These are phyloP conservation scores for Fusarium sp. DNA, from an alignment of 2,329 filamentous ascomycete genomes.

Conservation along the genomic window DNA sequence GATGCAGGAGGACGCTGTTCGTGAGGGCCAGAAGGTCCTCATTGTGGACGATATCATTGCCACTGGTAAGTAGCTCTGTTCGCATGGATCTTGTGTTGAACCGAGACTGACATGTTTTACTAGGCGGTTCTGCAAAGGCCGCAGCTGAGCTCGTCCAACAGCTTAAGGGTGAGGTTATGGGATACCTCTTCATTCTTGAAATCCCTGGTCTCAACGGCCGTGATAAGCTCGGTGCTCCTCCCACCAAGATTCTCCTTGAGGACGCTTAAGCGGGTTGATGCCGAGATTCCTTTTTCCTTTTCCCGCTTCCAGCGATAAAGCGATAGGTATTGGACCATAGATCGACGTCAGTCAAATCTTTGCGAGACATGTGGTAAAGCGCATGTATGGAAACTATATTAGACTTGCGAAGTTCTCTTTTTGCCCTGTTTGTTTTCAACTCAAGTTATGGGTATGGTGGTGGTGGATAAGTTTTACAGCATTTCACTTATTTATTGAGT, in stretches of 20 bases:
- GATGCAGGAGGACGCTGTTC: slow-evolving; percentile 89
- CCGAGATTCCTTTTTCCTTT: slow-evolving; percentile 30
- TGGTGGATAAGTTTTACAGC: slow-evolving; percentile 20
- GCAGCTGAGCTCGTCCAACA: slow-evolving; percentile 87
- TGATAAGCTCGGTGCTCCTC: slow-evolving; percentile 82
- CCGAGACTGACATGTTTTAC: slow-evolving; percentile 35
- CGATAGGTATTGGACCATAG: slow-evolving; percentile 27
- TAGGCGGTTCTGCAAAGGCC: slow-evolving; percentile 91
- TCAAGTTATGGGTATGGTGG: slow-evolving; percentile 27
- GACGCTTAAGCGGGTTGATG: slow-evolving; percentile 45
- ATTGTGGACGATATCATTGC: slow-evolving; percentile 99
- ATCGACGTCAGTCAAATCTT: slow-evolving; percentile 27
- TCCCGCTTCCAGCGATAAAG: slow-evolving; percentile 27
- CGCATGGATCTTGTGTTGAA: slow-evolving; percentile 5
- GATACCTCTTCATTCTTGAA: slow-evolving; percentile 95
- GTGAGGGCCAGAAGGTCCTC: slow-evolving; percentile 87
- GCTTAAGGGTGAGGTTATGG: slow-evolving; percentile 85
- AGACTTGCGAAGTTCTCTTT: slow-evolving; percentile 33
- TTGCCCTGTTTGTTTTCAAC: slow-evolving; percentile 28
- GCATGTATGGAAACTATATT: slow-evolving; percentile 29
- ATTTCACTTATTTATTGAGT: slow-evolving; percentile 37
- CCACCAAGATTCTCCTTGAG: slow-evolving; percentile 84
- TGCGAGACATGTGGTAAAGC: slow-evolving; percentile 16
- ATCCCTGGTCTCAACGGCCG: slow-evolving; percentile 92
- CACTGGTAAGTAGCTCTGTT: slow-evolving; percentile 74